Evolutionary conservation across 345 rosid genomes (phyloP), one percentile per base, ranked within the genome.

Genomic region (Brassica napus): DNA sequence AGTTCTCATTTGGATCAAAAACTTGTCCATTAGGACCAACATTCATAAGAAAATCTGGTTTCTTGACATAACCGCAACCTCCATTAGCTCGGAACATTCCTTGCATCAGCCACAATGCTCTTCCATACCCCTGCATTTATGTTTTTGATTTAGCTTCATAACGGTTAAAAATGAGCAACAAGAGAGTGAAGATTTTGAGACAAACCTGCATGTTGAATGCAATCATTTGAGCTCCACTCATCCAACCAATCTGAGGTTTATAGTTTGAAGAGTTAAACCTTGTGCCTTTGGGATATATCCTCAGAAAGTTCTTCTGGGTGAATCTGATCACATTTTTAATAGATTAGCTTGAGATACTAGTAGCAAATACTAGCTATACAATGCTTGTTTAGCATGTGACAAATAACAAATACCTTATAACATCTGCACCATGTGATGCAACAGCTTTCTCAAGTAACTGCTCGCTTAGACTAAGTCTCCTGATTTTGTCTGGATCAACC

Each of bases 31-130:
- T 65, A 74, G 86, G 82, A 69, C 77, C 84, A 11, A 73, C 58
- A 26, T 71, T 34, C 82, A 86, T 82, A 14, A 94, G 84, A 86
- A 94, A 87, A 68, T 86, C 86, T 6, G 98, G 98, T 76, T 94
- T 94, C 83, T 87, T 92, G 76, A 94, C 89, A 77, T 89, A 94
- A 67, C 98, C 98, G 26, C 98, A 92, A 16, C 93, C 96, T 57
- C 98, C 98, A 79, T 94, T 94, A 4, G 96, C 85, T 85, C 87
- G 84, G 74, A 92, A 94, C 97, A 91, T 91, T 58, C 98, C 98
- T 47, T 92, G 93, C 98, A 92, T 94, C 60, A 82, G 69, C 98
- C 97, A 92, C 35, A 93, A 88, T 67, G 86, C 88, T 81, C 88
- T 95, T 35, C 97, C 97, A 81, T 88, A 69, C 31, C 97, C 98